These are phyloP conservation scores for Phycomyces blakesleeanus DNA, from an alignment of 192 early-diverging fungal species.

Conservation along the genomic window DNA sequence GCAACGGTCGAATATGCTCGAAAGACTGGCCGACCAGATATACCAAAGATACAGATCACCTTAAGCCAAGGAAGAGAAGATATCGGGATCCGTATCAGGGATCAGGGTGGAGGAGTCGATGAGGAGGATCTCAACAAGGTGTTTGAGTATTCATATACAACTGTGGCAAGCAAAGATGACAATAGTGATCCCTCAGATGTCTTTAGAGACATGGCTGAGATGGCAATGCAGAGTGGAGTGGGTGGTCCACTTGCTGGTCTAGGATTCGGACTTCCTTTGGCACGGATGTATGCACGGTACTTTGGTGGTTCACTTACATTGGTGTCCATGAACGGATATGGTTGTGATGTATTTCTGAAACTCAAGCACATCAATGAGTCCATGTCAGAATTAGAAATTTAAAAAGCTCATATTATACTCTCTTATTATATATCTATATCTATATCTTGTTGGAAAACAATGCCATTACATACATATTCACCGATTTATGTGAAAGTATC, in stretches of 20 bases:
- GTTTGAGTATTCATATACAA: conserved; percentile 94
- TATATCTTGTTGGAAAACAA: too few relatives aligned
- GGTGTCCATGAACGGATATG: conserved; percentile 79
- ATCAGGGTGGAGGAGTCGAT: conserved; percentile 89
- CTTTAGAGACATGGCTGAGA: conserved; percentile 69
- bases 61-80: conserved; percentile 74
- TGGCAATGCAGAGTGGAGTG: conserved; percentile 81
- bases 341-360: conserved; percentile 89
- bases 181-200: conserved; percentile 43
- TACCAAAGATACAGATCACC: conserved; percentile 84
- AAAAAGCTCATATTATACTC: background rate
- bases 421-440: background rate
- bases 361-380: conserved; percentile 80
- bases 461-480: too few relatives aligned
- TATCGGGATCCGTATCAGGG: conserved; percentile 81
- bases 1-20: conserved; percentile 77
- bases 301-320: conserved; percentile 90
- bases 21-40: conserved; percentile 35
- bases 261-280: conserved; percentile 78
- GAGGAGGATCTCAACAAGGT: conserved; percentile 68
- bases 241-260: conserved; percentile 90
- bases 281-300: conserved; percentile 84
- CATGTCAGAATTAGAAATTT: conserved; percentile 51
- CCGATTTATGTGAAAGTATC: too few relatives aligned
- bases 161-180: conserved; percentile 62